Evolutionary conservation across 2,329 filamentous ascomycete genomes (phyloP).

Genomic region (Elsinoe batatas): DNA sequence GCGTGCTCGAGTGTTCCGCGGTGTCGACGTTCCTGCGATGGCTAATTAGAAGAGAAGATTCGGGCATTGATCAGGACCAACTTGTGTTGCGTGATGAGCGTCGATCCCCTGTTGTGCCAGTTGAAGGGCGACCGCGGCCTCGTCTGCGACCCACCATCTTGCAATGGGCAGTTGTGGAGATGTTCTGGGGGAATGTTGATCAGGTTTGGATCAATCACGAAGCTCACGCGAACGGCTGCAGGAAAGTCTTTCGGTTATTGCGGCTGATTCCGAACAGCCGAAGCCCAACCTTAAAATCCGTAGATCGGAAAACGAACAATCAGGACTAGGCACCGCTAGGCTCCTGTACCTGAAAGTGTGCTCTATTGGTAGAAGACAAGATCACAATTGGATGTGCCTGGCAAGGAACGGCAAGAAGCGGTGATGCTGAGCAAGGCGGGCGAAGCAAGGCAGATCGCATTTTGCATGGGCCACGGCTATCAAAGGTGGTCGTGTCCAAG

Average conservation of each 20-base stretch:
- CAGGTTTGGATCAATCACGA: background rate
- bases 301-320: background rate
- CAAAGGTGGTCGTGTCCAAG: background rate
- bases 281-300: background rate
- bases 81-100: constrained; percentile 2
- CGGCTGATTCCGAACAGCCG: background rate
- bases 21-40: constrained; percentile 10
- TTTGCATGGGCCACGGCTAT: background rate
- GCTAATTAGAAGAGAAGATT: background rate
- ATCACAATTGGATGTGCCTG: background rate
- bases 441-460: constrained; percentile 1
- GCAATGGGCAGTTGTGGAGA: background rate
- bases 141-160: constrained; percentile 6
- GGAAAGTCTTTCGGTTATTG: background rate
- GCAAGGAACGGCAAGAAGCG: background rate
- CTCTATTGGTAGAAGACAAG: too few species aligned
- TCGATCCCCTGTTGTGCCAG: background rate
- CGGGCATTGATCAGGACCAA: background rate
- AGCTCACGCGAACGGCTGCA: constrained; percentile 8
- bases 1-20: constrained; percentile 1
- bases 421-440: background rate
- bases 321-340: background rate
- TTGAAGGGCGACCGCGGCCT: background rate
- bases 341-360: background rate
- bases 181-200: background rate